Percentiles rank a stretch among this genome's conserved stretches.
phyloP scores from a whole-genome alignment of 768 basidiomycete genomes.

The Cystofilobasidium ferigula region DNA sequence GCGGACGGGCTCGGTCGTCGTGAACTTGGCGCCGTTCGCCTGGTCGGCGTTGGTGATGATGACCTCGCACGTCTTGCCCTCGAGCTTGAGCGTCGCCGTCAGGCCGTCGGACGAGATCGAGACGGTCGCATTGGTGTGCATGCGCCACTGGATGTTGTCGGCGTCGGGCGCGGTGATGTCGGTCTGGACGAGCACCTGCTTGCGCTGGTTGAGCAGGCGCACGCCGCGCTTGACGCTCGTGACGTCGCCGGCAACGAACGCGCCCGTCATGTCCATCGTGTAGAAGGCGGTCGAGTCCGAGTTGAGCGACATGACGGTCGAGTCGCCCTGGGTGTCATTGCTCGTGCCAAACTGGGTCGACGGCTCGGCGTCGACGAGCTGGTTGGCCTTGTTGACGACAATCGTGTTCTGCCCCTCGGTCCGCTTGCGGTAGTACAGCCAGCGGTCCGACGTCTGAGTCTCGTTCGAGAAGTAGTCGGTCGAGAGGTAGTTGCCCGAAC shows the following conservation, averaged over 20 bases:
- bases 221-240: conserved; percentile 75
- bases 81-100: conserved; percentile 64
- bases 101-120: conserved; percentile 46
- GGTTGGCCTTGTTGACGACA: conserved; percentile 62
- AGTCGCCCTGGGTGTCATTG: conserved; percentile 59
- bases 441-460: conserved; percentile 56
- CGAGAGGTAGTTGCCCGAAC: conserved; percentile 72
- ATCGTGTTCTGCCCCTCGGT: conserved; percentile 97
- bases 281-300: conserved; percentile 67
- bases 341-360: conserved; percentile 54
- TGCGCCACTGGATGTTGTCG: conserved; percentile 59
- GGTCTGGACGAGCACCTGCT: conserved; percentile 85
- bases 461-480: conserved; percentile 67
- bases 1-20: conserved; percentile 43
- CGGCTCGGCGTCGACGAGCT: conserved; percentile 54
- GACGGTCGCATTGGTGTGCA: conserved; percentile 75
- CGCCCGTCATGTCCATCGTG: conserved; percentile 61
- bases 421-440: conserved; percentile 90
- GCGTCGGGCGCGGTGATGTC: conserved; percentile 55
- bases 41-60: conserved; percentile 54
- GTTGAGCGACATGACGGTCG: conserved; percentile 59
- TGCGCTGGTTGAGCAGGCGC: conserved; percentile 66
- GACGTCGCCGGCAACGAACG: conserved; percentile 48
- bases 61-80: conserved; percentile 55
- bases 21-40: conserved; percentile 51